Conservation (phyloP, 2,329 filamentous ascomycete species). For the Cladorrhinum sp. region DNA sequence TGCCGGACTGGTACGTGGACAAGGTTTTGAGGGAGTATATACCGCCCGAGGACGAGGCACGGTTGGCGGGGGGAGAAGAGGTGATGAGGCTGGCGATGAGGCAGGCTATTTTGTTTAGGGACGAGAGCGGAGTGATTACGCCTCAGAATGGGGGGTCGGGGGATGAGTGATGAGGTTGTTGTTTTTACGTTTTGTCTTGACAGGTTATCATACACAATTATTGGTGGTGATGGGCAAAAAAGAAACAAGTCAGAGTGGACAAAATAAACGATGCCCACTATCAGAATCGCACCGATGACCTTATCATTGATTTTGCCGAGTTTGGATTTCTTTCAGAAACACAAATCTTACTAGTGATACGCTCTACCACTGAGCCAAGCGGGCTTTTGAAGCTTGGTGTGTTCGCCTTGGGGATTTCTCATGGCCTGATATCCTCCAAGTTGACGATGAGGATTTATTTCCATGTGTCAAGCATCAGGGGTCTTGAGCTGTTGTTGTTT, state of each 20-base stretch:
- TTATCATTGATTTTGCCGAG: conserved; percentile 13
- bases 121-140: conserved; percentile 29
- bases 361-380: conserved; percentile 27
- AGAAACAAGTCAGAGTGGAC: no score
- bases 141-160: neutral
- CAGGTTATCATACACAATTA: neutral
- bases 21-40: conserved; percentile 50
- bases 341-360: conserved; percentile 23
- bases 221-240: no score
- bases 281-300: conserved; percentile 25
- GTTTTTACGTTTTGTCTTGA: no score
- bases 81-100: conserved; percentile 6
- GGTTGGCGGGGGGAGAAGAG: neutral
- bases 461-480: no score
- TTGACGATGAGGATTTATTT: no score
- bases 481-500: no score
- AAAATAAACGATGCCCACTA: conserved; percentile 27
- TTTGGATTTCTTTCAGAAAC: neutral
- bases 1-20: conserved; percentile 55
- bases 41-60: conserved; percentile 10
- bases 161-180: neutral
- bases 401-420: no score
- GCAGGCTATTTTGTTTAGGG: conserved; percentile 11
- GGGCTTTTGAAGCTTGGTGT: conserved; percentile 8
- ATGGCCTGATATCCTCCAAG: no score